These are phyloP conservation scores for Carex scoparia DNA, from an alignment of 176 grass and related monocot genomes.

Conservation along the genomic window DNA sequence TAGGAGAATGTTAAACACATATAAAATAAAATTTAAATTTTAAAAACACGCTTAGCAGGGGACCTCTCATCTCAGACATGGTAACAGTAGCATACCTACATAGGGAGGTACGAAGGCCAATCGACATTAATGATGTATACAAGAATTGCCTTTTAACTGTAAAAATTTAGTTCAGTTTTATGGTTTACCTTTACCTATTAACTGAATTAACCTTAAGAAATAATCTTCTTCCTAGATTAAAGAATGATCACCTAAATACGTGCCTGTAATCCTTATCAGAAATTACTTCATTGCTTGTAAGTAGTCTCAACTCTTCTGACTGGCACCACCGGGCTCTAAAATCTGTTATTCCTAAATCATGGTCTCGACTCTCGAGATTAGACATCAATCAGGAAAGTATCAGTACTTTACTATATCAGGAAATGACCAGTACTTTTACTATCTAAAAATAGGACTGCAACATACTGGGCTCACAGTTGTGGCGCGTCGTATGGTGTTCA, in stretches of 20 bases:
- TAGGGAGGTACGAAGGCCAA: background rate
- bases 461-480: too few relatives aligned
- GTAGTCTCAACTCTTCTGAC: background rate
- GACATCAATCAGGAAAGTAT: background rate
- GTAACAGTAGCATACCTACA: background rate
- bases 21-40: background rate
- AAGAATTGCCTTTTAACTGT: background rate
- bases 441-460: background rate
- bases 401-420: background rate
- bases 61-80: background rate
- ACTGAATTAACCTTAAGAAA: background rate
- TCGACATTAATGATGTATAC: background rate
- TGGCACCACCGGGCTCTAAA: too few relatives aligned
- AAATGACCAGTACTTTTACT: background rate
- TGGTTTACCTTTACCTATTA: background rate
- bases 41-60: background rate
- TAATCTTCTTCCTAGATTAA: background rate
- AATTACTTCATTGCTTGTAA: background rate
- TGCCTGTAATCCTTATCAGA: background rate
- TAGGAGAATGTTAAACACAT: background rate
- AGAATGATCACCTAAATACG: background rate
- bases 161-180: too few relatives aligned
- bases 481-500: too few relatives aligned
- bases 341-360: background rate
- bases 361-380: background rate